Conservation (phyloP, 495 filamentous ascomycete species). For the Daldinia vernicosa region DNA sequence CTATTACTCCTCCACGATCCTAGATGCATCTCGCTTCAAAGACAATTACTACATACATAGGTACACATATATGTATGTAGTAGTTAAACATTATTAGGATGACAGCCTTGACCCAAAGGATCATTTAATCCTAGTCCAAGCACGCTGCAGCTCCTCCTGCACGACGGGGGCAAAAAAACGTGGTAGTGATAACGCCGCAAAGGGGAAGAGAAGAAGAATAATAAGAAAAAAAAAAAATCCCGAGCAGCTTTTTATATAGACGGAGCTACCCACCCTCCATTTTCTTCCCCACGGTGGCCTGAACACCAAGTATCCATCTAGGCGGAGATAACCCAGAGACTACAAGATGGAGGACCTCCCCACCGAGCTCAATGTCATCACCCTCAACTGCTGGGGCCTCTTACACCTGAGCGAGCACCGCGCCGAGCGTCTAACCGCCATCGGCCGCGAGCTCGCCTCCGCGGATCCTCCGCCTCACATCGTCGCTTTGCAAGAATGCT, state of each 20-base stretch:
- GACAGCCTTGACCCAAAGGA: conserved; percentile 7
- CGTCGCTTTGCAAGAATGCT: conserved; percentile 95
- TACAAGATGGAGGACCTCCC: conserved; percentile 50
- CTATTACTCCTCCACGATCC: background rate
- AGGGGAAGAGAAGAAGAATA: background rate
- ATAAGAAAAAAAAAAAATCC: background rate
- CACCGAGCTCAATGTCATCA: conserved; percentile 75
- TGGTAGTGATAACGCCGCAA: background rate
- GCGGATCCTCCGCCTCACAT: conserved; percentile 78
- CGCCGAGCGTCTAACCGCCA: conserved; percentile 80
- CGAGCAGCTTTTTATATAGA: conserved; percentile 5
- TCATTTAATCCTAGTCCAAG: conserved; percentile 21
- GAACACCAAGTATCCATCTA: background rate
- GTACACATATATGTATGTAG: background rate
- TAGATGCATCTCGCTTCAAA: background rate
- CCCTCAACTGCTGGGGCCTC: conserved; percentile 96
- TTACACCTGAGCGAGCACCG: conserved; percentile 86
- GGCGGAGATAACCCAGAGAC: background rate
- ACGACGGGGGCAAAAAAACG: background rate
- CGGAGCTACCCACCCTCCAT: background rate
- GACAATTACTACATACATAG: conserved; percentile 1
- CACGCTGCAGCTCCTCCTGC: conserved; percentile 9
- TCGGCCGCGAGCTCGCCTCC: conserved; percentile 76
- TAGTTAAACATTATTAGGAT: background rate
- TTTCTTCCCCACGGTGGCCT: background rate